Percentiles rank a stretch among this genome's conserved stretches.
phyloP scores from a whole-genome alignment of 2,329 filamentous ascomycete genomes.

The Penicillium concentricum region DNA sequence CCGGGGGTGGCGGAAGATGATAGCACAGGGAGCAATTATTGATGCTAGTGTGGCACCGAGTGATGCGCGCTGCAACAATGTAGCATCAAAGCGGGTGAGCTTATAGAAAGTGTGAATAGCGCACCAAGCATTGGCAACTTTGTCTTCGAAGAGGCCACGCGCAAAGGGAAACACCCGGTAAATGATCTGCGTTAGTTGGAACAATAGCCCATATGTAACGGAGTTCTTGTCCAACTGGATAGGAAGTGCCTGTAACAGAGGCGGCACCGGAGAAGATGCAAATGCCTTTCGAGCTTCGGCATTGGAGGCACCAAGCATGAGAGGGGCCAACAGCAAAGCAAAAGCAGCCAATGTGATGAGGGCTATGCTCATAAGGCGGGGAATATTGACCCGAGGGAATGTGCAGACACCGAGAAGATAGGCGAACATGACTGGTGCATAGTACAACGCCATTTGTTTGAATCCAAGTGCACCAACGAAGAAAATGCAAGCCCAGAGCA shows the following conservation, averaged over 20 bases:
- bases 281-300: slow-evolving; percentile 65
- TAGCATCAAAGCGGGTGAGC: slow-evolving; percentile 69
- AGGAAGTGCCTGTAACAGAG: slow-evolving; percentile 58
- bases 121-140: slow-evolving; percentile 98
- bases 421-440: slow-evolving; percentile 87
- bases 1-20: slow-evolving; percentile 75
- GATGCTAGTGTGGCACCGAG: slow-evolving; percentile 71
- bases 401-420: slow-evolving; percentile 85
- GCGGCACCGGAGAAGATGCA: slow-evolving; percentile 61
- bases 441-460: slow-evolving; percentile 99
- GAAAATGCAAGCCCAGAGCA: slow-evolving; percentile 86
- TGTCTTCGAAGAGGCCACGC: slow-evolving; percentile 95
- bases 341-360: slow-evolving; percentile 72
- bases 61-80: slow-evolving; percentile 72
- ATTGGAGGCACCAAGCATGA: slow-evolving; percentile 70
- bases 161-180: slow-evolving; percentile 96
- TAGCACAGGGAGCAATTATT: slow-evolving; percentile 74
- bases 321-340: slow-evolving; percentile 69
- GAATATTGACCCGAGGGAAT: slow-evolving; percentile 67
- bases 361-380: slow-evolving; percentile 72
- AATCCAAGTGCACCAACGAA: slow-evolving; percentile 94
- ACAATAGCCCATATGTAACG: slow-evolving; percentile 69
- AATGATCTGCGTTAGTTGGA: slow-evolving; percentile 78
- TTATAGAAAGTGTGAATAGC: slow-evolving; percentile 87
- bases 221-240: slow-evolving; percentile 62